A percentile compares a stretch with the other conserved stretches of the same genome.
Evolutionary conservation across 2,329 filamentous ascomycete species (phyloP).

Genomic region (Trichocomaceae sp.): DNA sequence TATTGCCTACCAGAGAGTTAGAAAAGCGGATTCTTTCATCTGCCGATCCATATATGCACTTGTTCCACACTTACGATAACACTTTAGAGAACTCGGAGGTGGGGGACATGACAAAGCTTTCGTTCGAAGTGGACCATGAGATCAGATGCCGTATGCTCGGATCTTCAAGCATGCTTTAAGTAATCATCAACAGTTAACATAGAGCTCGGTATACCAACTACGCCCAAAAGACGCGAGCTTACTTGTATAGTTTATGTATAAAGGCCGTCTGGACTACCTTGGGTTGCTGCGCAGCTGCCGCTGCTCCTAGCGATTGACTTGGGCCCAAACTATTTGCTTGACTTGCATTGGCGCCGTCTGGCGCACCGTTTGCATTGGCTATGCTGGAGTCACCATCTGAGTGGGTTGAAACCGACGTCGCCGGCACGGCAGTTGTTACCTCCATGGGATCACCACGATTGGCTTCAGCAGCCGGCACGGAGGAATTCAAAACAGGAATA

Average conservation of each 20-base stretch:
- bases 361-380: conserved; percentile 30
- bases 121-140: conserved; percentile 86
- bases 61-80: conserved; percentile 64
- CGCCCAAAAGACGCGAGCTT: conserved; percentile 28
- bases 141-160: conserved; percentile 88
- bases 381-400: conserved; percentile 43
- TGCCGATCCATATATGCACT: not conserved
- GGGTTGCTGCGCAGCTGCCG: conserved; percentile 68
- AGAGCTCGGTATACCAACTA: not conserved
- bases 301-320: conserved; percentile 37
- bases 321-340: conserved; percentile 17
- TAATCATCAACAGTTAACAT: not conserved
- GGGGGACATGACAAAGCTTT: conserved; percentile 98
- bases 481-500: conserved; percentile 47
- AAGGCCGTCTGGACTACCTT: conserved; percentile 98
- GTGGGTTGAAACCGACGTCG: conserved; percentile 45
- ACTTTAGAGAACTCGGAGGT: conserved; percentile 98
- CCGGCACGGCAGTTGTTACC: conserved; percentile 43
- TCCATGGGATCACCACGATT: conserved; percentile 51
- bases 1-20: conserved; percentile 62
- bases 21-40: conserved; percentile 1
- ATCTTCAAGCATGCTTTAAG: conserved; percentile 86
- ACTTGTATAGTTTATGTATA: conserved; percentile 99
- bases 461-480: conserved; percentile 37
- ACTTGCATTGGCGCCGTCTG: conserved; percentile 23